phyloP scores from a whole-genome alignment of 495 filamentous ascomycete genomes.

The Rhypophila decipiens region DNA sequence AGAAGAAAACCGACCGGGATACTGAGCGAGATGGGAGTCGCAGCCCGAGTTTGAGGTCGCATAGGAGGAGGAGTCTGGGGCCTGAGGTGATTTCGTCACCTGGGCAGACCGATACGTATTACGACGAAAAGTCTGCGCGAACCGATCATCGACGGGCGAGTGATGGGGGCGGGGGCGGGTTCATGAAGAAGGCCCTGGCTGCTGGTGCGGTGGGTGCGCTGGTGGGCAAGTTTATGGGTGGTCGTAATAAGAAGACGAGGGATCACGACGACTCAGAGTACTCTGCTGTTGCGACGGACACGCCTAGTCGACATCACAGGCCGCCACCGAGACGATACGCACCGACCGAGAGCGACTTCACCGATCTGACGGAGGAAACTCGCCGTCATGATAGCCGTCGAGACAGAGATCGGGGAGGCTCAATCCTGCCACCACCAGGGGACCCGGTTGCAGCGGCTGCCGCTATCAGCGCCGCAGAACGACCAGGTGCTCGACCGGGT shows the following conservation, averaged over 20 bases:
- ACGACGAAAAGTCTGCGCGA: constrained; percentile 60
- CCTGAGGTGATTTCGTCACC: constrained; percentile 45
- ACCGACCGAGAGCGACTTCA: constrained; percentile 43
- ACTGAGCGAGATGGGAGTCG: constrained; percentile 27
- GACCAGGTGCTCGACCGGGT: constrained; percentile 19
- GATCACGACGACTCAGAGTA: constrained; percentile 57
- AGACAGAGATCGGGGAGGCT: constrained; percentile 21
- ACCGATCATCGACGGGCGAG: constrained; percentile 31
- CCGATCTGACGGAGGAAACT: constrained; percentile 26
- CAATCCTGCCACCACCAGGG: constrained; percentile 32
- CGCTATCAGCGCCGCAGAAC: constrained; percentile 33
- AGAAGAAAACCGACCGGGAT: constrained; percentile 29
- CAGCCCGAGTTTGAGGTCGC: constrained; percentile 22
- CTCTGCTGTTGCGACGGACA: constrained; percentile 47
- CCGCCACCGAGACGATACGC: constrained; percentile 27
- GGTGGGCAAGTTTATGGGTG: constrained; percentile 57
- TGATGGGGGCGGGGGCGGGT: constrained; percentile 40
- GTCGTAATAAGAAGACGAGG: constrained; percentile 35
- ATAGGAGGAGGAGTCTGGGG: constrained; percentile 26
- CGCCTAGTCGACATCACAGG: constrained; percentile 39
- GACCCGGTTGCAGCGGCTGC: constrained; percentile 30
- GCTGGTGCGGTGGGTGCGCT: constrained; percentile 60
- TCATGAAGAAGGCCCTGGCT: constrained; percentile 60
- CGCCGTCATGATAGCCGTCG: constrained; percentile 28
- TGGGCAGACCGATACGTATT: constrained; percentile 44